phyloP scores from a whole-genome alignment of 2,329 filamentous ascomycete species.

The Xylariaceae sp. region DNA sequence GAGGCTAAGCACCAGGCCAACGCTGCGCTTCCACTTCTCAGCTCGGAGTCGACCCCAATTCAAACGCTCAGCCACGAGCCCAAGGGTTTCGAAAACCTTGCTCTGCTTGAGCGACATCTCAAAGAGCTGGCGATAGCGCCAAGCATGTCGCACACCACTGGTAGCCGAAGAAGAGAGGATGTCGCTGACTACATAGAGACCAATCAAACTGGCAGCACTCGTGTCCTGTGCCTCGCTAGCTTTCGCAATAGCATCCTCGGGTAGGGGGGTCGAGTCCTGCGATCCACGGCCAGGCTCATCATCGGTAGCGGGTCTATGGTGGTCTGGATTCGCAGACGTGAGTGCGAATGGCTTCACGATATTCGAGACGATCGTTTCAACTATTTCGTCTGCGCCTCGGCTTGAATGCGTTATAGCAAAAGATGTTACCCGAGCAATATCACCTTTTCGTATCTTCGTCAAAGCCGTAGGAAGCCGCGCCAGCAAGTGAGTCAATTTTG shows the following conservation, averaged over 20 bases:
- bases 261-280: slow-evolving; percentile 44
- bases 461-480: slow-evolving; percentile 79
- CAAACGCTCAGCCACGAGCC: slow-evolving; percentile 72
- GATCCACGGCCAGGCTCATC: slow-evolving; percentile 46
- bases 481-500: slow-evolving; percentile 84
- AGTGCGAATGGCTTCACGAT: slow-evolving; percentile 77
- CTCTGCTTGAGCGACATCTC: slow-evolving; percentile 72
- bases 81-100: slow-evolving; percentile 75
- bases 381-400: slow-evolving; percentile 85
- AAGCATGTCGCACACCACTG: slow-evolving; percentile 80
- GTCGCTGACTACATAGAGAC: slow-evolving; percentile 77
- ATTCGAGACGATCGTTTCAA: slow-evolving; percentile 86
- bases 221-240: slow-evolving; percentile 59
- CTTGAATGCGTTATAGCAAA: slow-evolving; percentile 91
- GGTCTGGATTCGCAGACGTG: slow-evolving; percentile 70
- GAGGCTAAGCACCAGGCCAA: slow-evolving; percentile 70
- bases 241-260: slow-evolving; percentile 50
- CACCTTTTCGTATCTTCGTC: slow-evolving; percentile 77
- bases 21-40: slow-evolving; percentile 83
- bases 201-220: slow-evolving; percentile 77
- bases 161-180: slow-evolving; percentile 79
- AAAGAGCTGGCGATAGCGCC: slow-evolving; percentile 84
- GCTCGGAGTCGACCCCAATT: slow-evolving; percentile 81
- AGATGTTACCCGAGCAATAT: slow-evolving; percentile 82
- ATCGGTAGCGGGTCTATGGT: slow-evolving; percentile 46